A percentile compares a stretch with the other conserved stretches of the same genome.
Evolutionary conservation across 306 rosid species (phyloP).

Genomic region (Vigna radiata): DNA sequence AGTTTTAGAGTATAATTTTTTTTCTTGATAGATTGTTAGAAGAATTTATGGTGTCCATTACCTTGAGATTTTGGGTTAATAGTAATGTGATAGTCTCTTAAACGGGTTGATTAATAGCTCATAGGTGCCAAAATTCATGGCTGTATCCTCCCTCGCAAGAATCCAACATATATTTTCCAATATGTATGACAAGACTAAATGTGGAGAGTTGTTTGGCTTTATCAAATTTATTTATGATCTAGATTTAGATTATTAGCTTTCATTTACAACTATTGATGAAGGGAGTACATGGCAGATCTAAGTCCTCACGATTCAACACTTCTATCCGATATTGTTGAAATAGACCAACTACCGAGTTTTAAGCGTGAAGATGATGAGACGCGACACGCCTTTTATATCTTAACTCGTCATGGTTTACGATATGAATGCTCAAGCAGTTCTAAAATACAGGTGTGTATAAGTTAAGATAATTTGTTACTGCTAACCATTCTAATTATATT

Average conservation of each 20-base stretch:
- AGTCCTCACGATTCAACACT: conserved; percentile 55
- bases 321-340: conserved; percentile 73
- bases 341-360: conserved; percentile 69
- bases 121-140: no score
- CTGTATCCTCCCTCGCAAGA: no score
- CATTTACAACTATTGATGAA: conserved; percentile 33
- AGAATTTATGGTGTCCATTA: no score
- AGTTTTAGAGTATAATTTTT: no score
- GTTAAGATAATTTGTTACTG: conserved; percentile 17
- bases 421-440: conserved; percentile 87
- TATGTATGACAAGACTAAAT: not conserved
- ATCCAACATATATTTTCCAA: no score
- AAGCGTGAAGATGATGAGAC: conserved; percentile 68
- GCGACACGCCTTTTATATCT: conserved; percentile 67
- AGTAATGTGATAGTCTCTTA: no score
- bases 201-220: not conserved
- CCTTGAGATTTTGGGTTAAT: no score
- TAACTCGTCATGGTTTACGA: conserved; percentile 78
- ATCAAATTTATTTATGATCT: conserved; percentile 9
- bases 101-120: no score
- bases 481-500: not conserved
- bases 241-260: conserved; percentile 22
- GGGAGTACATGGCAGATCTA: conserved; percentile 47
- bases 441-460: conserved; percentile 65
- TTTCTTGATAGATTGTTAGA: no score